Percentiles rank a stretch among this genome's conserved stretches.
Evolutionary conservation across 176 grass and related monocot species (phyloP).

Genomic region (Sorghum bicolor): Sorghum_bicolor_NCBIv3 NC_012870.2:74432501-74433000

Average conservation of each 20-base stretch:
- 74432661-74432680: constrained; percentile 11
- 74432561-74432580: not conserved
- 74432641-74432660: constrained; percentile 14
- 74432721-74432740: not conserved
- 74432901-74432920: constrained; percentile 11
- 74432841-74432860: constrained; percentile 17
- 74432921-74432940: constrained; percentile 21
- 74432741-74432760: constrained; percentile 6
- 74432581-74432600: constrained; percentile 16
- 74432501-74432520: not conserved
- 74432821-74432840: constrained; percentile 37
- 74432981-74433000: constrained; percentile 48
- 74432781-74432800: not conserved
- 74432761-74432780: not conserved
- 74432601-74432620: not conserved
- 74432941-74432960: constrained; percentile 57
- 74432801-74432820: not conserved
- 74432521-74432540: not conserved
- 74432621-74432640: not conserved
- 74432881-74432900: constrained; percentile 17
- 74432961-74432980: constrained; percentile 51
- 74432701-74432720: not conserved
- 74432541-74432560: not conserved
- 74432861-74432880: constrained; percentile 39
- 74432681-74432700: constrained; percentile 25